These are phyloP conservation scores for Coix lacrymajobi DNA, from an alignment of 176 grass and related monocot genomes.

Conservation along the genomic window DNA sequence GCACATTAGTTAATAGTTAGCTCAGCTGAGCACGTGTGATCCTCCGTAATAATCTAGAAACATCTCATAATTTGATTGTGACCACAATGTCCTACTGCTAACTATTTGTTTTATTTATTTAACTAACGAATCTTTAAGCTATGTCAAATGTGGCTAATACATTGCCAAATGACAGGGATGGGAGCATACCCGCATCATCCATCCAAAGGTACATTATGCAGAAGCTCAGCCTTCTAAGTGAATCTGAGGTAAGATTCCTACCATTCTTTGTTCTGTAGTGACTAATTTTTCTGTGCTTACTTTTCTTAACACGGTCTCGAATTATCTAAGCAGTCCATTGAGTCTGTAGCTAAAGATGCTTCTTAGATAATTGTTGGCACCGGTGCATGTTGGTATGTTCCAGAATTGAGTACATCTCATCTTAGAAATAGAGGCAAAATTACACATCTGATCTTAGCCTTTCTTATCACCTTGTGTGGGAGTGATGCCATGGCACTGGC, in stretches of 20 bases:
- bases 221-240: slow-evolving; percentile 69
- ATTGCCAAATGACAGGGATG: slow-evolving; percentile 58
- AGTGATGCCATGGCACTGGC: background rate
- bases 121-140: slow-evolving; percentile 1
- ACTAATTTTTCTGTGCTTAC: background rate
- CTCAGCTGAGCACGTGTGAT: background rate
- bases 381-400: background rate
- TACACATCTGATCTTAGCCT: background rate
- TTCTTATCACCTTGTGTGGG: background rate
- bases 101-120: slow-evolving; percentile 5
- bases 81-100: background rate
- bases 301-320: background rate
- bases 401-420: background rate
- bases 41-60: background rate
- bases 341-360: background rate
- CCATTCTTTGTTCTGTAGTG: background rate
- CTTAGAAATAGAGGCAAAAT: slow-evolving; percentile 13
- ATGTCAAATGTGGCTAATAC: slow-evolving; percentile 9
- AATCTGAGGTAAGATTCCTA: slow-evolving; percentile 56
- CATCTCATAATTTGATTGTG: background rate
- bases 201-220: slow-evolving; percentile 76
- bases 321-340: background rate
- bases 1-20: background rate
- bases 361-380: background rate
- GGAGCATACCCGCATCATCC: slow-evolving; percentile 62